These are phyloP conservation scores for Geotrichum phurueaensis DNA, from an alignment of 1,139 yeast species.

Conservation along the genomic window DNA sequence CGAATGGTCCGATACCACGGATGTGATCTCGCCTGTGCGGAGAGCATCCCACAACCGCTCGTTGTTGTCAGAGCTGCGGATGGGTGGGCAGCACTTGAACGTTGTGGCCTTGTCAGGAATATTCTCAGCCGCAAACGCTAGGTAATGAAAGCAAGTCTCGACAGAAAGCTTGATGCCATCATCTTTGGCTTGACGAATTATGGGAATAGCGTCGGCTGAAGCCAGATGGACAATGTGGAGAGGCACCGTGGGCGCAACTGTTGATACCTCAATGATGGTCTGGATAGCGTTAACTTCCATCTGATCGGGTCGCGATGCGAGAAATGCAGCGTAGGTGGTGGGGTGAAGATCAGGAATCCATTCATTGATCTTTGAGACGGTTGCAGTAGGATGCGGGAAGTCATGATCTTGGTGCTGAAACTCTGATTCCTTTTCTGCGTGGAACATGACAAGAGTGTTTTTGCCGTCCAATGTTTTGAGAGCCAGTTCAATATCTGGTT, in stretches of 20 bases:
- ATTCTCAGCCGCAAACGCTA: slow-evolving; percentile 66
- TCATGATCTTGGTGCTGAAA: slow-evolving; percentile 44
- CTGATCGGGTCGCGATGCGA: slow-evolving; percentile 79
- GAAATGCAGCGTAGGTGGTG: slow-evolving; percentile 62
- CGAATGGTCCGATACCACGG: slow-evolving; percentile 90
- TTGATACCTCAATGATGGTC: slow-evolving; percentile 58
- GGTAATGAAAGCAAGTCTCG: slow-evolving; percentile 90
- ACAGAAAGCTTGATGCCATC: slow-evolving; percentile 59
- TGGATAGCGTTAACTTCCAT: slow-evolving; percentile 80
- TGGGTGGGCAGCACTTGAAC: slow-evolving; percentile 92
- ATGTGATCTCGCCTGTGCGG: slow-evolving; percentile 54
- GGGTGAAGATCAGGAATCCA: slow-evolving; percentile 18
- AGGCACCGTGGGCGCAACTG: slow-evolving; percentile 48
- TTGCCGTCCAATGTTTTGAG: slow-evolving; percentile 54
- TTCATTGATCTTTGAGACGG: slow-evolving; percentile 7
- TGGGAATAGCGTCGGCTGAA: slow-evolving; percentile 70
- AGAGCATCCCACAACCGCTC: slow-evolving; percentile 71
- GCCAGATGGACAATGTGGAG: slow-evolving; percentile 88
- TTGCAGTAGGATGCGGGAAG: slow-evolving; percentile 33
- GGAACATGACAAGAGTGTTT: slow-evolving; percentile 77
- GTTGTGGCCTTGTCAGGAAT: slow-evolving; percentile 75
- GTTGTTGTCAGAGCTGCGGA: slow-evolving; percentile 66
- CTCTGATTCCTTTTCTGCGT: slow-evolving; percentile 57
- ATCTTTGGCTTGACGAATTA: slow-evolving; percentile 56
- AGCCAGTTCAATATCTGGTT: slow-evolving; percentile 57